phyloP scores from a whole-genome alignment of 2,329 filamentous ascomycete species.

The Salinomyces thailandicus region DNA sequence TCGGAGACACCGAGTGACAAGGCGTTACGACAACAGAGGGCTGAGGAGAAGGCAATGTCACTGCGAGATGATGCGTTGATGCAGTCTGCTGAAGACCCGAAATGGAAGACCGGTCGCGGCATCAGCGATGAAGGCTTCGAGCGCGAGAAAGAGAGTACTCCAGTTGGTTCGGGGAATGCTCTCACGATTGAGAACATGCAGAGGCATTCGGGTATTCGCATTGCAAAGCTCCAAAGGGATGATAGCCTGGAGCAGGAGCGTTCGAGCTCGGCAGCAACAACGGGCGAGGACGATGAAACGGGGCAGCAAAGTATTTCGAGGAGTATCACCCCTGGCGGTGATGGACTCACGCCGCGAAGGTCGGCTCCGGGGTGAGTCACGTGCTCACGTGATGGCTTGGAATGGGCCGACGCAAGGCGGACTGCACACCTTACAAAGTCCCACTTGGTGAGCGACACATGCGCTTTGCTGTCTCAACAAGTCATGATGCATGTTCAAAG shows the following conservation, averaged over 20 bases:
- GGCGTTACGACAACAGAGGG: slow-evolving; percentile 36
- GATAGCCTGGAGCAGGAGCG: slow-evolving; percentile 3
- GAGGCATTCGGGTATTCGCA: slow-evolving; percentile 13
- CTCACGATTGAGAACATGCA: slow-evolving; percentile 24
- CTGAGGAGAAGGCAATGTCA: slow-evolving; percentile 45
- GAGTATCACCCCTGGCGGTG: not conserved
- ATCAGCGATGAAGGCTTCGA: slow-evolving; percentile 11
- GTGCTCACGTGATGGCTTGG: not conserved
- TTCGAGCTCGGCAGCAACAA: slow-evolving; percentile 5
- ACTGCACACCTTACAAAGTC: no score
- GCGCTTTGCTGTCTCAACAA: no score
- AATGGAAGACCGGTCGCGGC: slow-evolving; percentile 15
- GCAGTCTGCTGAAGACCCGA: slow-evolving; percentile 34
- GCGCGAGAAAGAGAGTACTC: slow-evolving; percentile 7
- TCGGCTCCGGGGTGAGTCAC: not conserved
- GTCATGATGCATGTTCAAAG: slow-evolving; percentile 4
- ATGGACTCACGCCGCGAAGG: not conserved
- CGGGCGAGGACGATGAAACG: not conserved
- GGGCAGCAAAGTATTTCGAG: not conserved
- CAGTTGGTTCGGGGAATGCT: not conserved
- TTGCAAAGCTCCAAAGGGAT: slow-evolving; percentile 8
- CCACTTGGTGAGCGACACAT: no score
- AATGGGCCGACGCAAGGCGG: no score
- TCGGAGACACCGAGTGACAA: slow-evolving; percentile 37
- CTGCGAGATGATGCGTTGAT: slow-evolving; percentile 47